These are phyloP conservation scores for Lyophyllum shimeji DNA, from an alignment of 768 basidiomycete species.

Conservation along the genomic window DNA sequence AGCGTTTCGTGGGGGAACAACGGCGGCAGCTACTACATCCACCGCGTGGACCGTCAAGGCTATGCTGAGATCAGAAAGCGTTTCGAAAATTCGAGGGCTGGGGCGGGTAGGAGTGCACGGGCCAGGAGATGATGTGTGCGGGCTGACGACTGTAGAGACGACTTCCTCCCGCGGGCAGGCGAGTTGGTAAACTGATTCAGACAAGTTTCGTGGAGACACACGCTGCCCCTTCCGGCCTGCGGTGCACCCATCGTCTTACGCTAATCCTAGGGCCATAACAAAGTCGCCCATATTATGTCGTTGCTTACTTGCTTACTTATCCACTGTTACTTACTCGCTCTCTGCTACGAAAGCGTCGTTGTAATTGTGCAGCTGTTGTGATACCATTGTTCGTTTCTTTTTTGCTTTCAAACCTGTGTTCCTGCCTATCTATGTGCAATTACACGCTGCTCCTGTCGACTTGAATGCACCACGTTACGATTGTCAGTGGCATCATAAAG, in stretches of 20 bases:
- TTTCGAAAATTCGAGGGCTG: conserved; percentile 51
- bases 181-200: not conserved
- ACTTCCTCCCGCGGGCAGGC: not conserved
- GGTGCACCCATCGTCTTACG: not conserved
- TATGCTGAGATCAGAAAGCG: conserved; percentile 59
- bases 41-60: conserved; percentile 72
- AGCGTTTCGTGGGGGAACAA: conserved; percentile 81
- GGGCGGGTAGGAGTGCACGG: conserved; percentile 28
- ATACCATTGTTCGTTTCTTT: not conserved
- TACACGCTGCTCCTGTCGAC: too few species aligned
- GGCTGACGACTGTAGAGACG: not conserved
- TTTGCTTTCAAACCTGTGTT: not conserved
- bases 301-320: not conserved
- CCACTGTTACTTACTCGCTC: not conserved
- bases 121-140: conserved; percentile 23
- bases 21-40: conserved; percentile 72
- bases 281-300: not conserved
- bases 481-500: too few species aligned
- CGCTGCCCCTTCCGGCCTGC: not conserved
- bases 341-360: not conserved
- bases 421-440: too few species aligned
- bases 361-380: conserved; percentile 4
- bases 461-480: too few species aligned
- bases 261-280: not conserved
- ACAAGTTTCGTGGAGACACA: not conserved